phyloP scores from a whole-genome alignment of 768 basidiomycete species.

The Tricholoma sp. region DNA sequence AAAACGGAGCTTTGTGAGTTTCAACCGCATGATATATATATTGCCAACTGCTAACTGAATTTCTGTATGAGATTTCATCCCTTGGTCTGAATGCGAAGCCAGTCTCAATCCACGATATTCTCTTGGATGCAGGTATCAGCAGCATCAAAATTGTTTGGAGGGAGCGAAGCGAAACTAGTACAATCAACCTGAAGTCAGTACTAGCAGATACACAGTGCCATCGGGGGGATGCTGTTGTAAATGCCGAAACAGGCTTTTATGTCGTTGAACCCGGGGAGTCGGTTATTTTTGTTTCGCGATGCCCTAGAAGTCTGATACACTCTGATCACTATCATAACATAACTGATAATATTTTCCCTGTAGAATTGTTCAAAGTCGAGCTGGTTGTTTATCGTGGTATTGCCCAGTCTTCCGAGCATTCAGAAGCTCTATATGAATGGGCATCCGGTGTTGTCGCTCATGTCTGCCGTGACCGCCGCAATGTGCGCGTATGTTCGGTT shows the following conservation, averaged over 20 bases:
- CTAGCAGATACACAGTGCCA: no score
- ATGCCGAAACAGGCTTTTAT: constrained; percentile 2
- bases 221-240: background rate
- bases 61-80: background rate
- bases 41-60: background rate
- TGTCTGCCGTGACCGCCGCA: background rate
- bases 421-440: background rate
- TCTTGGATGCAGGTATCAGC: no score
- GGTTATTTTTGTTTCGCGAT: background rate
- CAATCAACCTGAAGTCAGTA: no score
- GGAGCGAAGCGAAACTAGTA: no score
- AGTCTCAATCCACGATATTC: background rate
- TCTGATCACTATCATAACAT: no score
- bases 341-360: no score
- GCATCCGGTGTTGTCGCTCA: background rate
- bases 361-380: background rate
- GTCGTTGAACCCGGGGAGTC: background rate
- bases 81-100: background rate
- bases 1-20: background rate
- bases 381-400: background rate
- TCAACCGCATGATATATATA: background rate
- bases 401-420: background rate
- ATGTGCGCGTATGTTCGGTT: background rate
- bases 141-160: no score
- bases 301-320: no score